Base-by-base conservation (phyloP, 1,284 basidiomycete genomes). In the Meira nashicola region DNA sequence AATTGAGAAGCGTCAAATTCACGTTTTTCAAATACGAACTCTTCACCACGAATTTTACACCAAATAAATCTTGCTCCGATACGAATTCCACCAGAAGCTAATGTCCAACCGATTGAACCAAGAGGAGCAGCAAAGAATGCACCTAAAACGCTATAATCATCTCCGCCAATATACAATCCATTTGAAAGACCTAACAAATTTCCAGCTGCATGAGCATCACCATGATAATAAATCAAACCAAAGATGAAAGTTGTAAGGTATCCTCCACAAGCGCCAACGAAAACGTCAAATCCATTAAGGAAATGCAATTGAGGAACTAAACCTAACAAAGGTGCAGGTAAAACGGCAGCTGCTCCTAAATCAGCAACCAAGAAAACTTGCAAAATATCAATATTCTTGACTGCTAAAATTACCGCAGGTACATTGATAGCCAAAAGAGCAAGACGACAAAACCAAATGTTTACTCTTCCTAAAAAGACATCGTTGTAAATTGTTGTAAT, bases 401-500 rank as follows among this genome's bases (percentile, higher is more conserved):
- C 66, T 5, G 75, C 73, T n/a, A 77, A 59, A 5, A 67, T 65
- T 33, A 78, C 71, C 23, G 71, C 66, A 12, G 76, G 74, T 9
- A 78, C 64, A 33, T 77, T 78, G 60, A 78, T 58, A 8, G 58
- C 17, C 21, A 78, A 23, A 23, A 78, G 63, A 46, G 78, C 63
- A 19, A 68, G 38, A 19, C 77, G 67, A 55, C 74, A 76, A 63
- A 65, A 71, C 77, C 76, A 78, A 48, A 78, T 71, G 64, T 78
- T 78, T 58, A 78, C 51, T 23, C 70, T 68, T 19, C 75, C 72
- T 9, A 78, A 58, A 55, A 78, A 77, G 25, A 78, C 66, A 55
- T 78, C 77, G 59, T 75, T 77, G 58, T 76, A 62, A 21, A 78
- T 77, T 8, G 77, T 77, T 51, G 74, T 73, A 56, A 78, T 78